These are phyloP conservation scores for Parafenestella ontariensis DNA, from an alignment of 2,329 filamentous ascomycete species.

Conservation along the genomic window DNA sequence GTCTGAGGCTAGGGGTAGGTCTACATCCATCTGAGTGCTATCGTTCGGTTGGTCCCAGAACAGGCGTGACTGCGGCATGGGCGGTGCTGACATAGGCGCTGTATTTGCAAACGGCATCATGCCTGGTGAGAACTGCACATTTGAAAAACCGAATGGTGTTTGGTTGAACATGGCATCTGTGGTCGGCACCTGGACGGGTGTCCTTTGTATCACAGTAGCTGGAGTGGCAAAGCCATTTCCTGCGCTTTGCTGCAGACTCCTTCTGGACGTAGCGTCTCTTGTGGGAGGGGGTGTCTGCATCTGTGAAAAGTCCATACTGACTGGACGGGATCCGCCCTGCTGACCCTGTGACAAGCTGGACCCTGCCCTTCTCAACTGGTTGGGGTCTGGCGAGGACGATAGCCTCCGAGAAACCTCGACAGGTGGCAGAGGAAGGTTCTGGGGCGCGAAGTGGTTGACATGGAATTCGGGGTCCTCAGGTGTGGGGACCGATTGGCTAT, in stretches of 20 bases:
- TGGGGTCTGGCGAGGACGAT: conserved; percentile 63
- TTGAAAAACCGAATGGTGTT: conserved; percentile 57
- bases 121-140: conserved; percentile 65
- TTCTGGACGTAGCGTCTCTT: conserved; percentile 60
- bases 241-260: conserved; percentile 47
- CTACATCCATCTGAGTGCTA: conserved; percentile 43
- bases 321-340: conserved; percentile 26
- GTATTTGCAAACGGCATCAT: conserved; percentile 60
- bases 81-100: conserved; percentile 64
- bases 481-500: conserved; percentile 43
- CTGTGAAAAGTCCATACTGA: conserved; percentile 52
- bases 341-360: conserved; percentile 17
- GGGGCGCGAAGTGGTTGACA: conserved; percentile 67
- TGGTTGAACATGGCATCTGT: conserved; percentile 44
- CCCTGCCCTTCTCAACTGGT: conserved; percentile 22
- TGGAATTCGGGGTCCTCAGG: conserved; percentile 59
- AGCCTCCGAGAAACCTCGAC: conserved; percentile 66
- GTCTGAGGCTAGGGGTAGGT: conserved; percentile 39
- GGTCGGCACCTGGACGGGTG: conserved; percentile 39
- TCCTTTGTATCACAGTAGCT: conserved; percentile 52
- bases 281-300: conserved; percentile 70
- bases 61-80: conserved; percentile 58
- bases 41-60: conserved; percentile 47
- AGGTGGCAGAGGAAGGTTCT: conserved; percentile 63
- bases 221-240: conserved; percentile 41